phyloP scores from a whole-genome alignment of 108 stramenopile genomes.

The Cyclostephanos tholiformis region DNA sequence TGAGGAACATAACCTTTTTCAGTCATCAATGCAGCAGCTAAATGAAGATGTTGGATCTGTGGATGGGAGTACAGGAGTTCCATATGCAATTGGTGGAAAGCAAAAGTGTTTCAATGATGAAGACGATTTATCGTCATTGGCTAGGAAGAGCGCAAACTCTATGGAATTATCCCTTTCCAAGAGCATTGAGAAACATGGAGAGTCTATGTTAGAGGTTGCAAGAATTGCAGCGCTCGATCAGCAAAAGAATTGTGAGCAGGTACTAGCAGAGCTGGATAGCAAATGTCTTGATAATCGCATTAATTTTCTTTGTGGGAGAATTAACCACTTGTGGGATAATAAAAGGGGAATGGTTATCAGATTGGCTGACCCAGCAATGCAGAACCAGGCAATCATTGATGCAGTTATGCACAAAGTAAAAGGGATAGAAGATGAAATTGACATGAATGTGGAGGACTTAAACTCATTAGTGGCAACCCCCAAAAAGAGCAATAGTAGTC shows the following conservation, averaged over 20 bases:
- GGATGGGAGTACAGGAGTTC: background rate
- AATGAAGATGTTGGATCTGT: background rate
- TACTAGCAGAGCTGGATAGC: background rate
- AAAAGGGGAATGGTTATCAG: background rate
- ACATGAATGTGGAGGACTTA: background rate
- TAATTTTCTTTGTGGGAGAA: background rate
- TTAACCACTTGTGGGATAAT: background rate
- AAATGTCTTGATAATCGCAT: background rate
- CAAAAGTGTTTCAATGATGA: background rate
- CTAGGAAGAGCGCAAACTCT: background rate
- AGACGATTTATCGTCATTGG: background rate
- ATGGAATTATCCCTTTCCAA: background rate
- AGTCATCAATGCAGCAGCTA: background rate
- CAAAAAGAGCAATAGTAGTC: constrained; percentile 4
- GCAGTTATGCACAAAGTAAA: background rate
- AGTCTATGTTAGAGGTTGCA: background rate
- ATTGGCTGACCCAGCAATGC: background rate
- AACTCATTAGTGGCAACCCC: background rate
- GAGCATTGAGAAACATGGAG: constrained; percentile 2
- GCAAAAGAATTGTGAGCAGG: constrained; percentile 1
- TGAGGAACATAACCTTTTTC: background rate
- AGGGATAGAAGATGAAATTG: constrained; percentile 8
- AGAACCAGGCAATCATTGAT: background rate
- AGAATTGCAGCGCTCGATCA: background rate
- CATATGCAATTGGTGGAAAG: background rate